Evolutionary conservation across 2,329 filamentous ascomycete species (phyloP).

Genomic region (Fusarium oxysporum): DNA sequence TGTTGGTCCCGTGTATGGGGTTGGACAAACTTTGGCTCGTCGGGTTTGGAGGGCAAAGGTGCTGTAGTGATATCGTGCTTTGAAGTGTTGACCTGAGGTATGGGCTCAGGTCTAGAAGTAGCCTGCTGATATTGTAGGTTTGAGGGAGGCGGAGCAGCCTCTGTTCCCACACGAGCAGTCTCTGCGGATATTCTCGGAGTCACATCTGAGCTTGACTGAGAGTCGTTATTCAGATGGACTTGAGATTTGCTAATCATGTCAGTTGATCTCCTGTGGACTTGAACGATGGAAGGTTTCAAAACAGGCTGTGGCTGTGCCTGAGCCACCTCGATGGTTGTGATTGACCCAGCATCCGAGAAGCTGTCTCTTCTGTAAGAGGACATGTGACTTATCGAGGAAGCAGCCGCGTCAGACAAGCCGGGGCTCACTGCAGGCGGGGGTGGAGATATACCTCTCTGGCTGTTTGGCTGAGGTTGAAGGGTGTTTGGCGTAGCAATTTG

Average conservation of each 20-base stretch:
- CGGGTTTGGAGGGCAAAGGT: constrained; percentile 22
- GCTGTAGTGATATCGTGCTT: not conserved
- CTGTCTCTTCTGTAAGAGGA: constrained; percentile 36
- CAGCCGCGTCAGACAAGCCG: constrained; percentile 19
- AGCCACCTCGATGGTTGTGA: constrained; percentile 42
- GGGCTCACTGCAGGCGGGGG: constrained; percentile 30
- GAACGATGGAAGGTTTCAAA: constrained; percentile 41
- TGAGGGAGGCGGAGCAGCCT: not conserved
- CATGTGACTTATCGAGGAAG: constrained; percentile 28
- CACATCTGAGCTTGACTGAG: constrained; percentile 14
- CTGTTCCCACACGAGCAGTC: not conserved
- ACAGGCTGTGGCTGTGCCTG: constrained; percentile 44
- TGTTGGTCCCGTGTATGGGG: not conserved
- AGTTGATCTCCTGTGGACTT: constrained; percentile 41
- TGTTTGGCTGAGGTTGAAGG: not conserved
- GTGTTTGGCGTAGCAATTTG: not conserved
- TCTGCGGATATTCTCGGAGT: constrained; percentile 23
- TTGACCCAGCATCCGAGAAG: constrained; percentile 42
- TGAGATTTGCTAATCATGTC: constrained; percentile 34
- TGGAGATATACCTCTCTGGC: not conserved
- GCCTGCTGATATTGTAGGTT: constrained; percentile 16
- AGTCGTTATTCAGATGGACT: not conserved
- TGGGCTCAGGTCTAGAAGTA: not conserved
- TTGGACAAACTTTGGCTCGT: constrained; percentile 12
- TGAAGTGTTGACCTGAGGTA: not conserved